Percentiles rank a stretch among this genome's conserved stretches.
These are phyloP conservation scores for Clavispora fructus DNA, from an alignment of 805 yeast species.

Conservation along the genomic window DNA sequence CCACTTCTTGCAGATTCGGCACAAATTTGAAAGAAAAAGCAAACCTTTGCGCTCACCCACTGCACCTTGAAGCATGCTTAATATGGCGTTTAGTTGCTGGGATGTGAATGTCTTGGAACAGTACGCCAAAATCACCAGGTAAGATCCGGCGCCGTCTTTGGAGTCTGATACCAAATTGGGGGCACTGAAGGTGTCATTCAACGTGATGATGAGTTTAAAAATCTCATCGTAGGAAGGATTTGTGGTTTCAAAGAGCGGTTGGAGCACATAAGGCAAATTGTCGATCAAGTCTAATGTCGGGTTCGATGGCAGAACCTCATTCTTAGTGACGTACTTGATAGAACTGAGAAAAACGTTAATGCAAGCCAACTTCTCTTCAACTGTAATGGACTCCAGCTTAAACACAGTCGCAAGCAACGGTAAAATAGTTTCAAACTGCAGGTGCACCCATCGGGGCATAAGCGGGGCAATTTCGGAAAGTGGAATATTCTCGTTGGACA, in stretches of 20 bases:
- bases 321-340: slow-evolving; percentile 24
- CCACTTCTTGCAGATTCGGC: slow-evolving; percentile 5
- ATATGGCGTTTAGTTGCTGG: slow-evolving; percentile 10
- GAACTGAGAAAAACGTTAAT: slow-evolving; percentile 21
- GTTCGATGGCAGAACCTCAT: slow-evolving; percentile 25
- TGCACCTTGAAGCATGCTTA: slow-evolving; percentile 13
- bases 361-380: slow-evolving; percentile 21
- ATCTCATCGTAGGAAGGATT: slow-evolving; percentile 16
- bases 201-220: slow-evolving; percentile 20
- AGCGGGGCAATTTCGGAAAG: slow-evolving; percentile 28
- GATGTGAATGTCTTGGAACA: slow-evolving; percentile 1
- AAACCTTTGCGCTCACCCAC: slow-evolving; percentile 16
- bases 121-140: slow-evolving; percentile 6
- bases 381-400: slow-evolving; percentile 17
- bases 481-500: slow-evolving; percentile 26
- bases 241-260: slow-evolving; percentile 16
- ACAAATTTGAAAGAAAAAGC: slow-evolving; percentile 15
- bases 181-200: slow-evolving; percentile 32
- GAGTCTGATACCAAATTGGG: slow-evolving; percentile 13
- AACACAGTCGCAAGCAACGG: slow-evolving; percentile 21
- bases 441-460: slow-evolving; percentile 30
- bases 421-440: slow-evolving; percentile 26
- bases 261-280: slow-evolving; percentile 23
- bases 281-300: slow-evolving; percentile 29
- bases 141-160: slow-evolving; percentile 6